Base-by-base conservation (phyloP, 2,329 filamentous ascomycete species). In the Penicillium capsulatum region DNA sequence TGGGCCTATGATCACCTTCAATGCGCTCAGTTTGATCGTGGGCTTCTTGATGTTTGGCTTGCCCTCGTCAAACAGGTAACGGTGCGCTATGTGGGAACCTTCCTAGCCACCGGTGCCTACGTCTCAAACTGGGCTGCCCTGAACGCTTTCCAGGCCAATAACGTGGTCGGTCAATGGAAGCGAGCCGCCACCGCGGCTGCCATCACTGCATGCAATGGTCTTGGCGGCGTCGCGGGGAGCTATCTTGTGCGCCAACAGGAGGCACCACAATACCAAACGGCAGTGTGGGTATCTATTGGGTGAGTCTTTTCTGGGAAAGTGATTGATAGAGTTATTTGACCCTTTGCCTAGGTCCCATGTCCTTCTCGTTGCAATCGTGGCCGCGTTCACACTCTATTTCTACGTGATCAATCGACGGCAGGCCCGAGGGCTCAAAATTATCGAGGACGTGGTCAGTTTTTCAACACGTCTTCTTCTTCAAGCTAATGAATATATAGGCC, bases 121-220 rank as follows among this genome's bases (percentile, higher is more conserved):
- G 73, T 84, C 3, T 78, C 75, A 3, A 85, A 85, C 47, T 84
- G 81, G 80, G 80, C 81, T 0, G 81, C 79, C 0, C 64, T 84
- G 46, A 80, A 76, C 36, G 73, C 78, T 0, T 82, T 80, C 48
- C 74, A 79, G 54, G 73, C 76, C 11, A 83, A 81, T 57, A 84
- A 81, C 47, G 71, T 82, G 29, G 69, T 73, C 0, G 77, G 77
- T 0, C 79, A 83, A 52, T 83, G 79, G 79, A 83, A 82, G 59
- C 68, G 79, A 19, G 78, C 74, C 2, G 80, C 79, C 32, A 76
- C 77, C 0, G 77, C 79, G 0, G 80, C 79, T 1, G 70, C 74
- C 0, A 72, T 81, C 2, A 76, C 77, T 8, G 78, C 77, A 7
- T 74, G 70, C 53, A 83, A 83, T 48, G 79, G 80, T 0, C 72